These are phyloP conservation scores for Penicillium janthinellum DNA, from an alignment of 2,329 filamentous ascomycete genomes.

Conservation along the genomic window DNA sequence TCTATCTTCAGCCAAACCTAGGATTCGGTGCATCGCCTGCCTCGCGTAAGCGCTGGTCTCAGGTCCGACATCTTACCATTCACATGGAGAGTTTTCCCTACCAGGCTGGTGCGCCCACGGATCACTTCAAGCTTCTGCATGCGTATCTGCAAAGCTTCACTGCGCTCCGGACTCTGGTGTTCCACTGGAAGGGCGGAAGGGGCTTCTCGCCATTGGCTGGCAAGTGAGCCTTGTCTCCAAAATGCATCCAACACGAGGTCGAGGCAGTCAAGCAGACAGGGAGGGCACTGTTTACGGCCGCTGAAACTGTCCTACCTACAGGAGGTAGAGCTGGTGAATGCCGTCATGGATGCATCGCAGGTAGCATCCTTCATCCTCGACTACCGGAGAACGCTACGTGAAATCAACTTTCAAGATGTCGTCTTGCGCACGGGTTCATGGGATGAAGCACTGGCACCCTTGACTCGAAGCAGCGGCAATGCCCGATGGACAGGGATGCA, in stretches of 20 bases:
- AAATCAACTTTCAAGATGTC: constrained; percentile 80
- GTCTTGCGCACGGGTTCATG: constrained; percentile 71
- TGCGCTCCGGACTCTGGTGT: constrained; percentile 69
- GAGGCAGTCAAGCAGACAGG: neutral
- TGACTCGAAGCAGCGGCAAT: constrained; percentile 50
- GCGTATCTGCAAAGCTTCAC: constrained; percentile 74
- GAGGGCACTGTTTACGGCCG: constrained; percentile 30
- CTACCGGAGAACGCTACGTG: constrained; percentile 68
- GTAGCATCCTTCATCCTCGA: constrained; percentile 67
- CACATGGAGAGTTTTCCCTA: constrained; percentile 66
- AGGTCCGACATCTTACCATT: constrained; percentile 73
- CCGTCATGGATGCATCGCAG: constrained; percentile 69
- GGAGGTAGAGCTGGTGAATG: constrained; percentile 71
- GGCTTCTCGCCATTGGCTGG: constrained; percentile 72
- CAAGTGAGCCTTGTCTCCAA: constrained; percentile 64
- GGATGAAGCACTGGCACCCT: constrained; percentile 78
- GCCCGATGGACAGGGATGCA: constrained; percentile 45
- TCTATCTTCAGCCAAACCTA: constrained; percentile 73
- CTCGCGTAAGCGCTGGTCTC: constrained; percentile 71
- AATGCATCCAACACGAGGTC: constrained; percentile 52
- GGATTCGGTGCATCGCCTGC: constrained; percentile 75
- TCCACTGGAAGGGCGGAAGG: constrained; percentile 73
- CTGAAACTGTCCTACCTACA: constrained; percentile 69
- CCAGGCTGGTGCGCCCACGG: constrained; percentile 63
- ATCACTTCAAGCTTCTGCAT: constrained; percentile 78